Base-by-base conservation (phyloP, 257 asterid species). In the Nicotiana obtusifolia region DNA sequence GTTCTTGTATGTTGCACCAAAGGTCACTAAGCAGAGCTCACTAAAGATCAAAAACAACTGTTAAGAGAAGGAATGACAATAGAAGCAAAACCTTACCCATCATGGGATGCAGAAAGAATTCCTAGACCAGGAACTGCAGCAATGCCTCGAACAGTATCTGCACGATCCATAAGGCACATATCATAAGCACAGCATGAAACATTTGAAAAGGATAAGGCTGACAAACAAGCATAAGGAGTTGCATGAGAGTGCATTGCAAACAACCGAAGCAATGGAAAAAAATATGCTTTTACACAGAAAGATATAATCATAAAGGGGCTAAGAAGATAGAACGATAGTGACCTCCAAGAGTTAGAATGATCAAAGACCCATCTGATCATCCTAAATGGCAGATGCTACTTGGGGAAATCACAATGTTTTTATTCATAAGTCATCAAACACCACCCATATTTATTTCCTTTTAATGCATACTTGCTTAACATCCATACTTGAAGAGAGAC, bases 61-160 rank as follows among this genome's bases (percentile, higher is more conserved):
- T 17, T 19, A 8, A 24, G 65, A 71, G 60, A 47, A 65, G 16
- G n/a, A 20, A 9, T 17, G 61, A 15, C 17, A 54, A 59, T 41
- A 59, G 28, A 37, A 65, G 17, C 59, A 68, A 83, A 62, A 85
- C 69, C 69, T 82, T 86, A 94, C 99, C 99, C 98, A 88, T 96
- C 99, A 87, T 96, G 99, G 56, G 99, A 96, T 73, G 99, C 95
- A 54, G 99, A 96, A 78, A 96, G 89, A 82, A 96, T 81, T 87
- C 99, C 99, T 79, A 94, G 80, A 71, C 87, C 89, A 65, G 97
- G 98, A 94, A 96, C 90, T 60, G 86, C 83, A 35, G 98, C 98
- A 85, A 96, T 85, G 64, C 97, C 97, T 76, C 99, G 93, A 84
- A 96, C 98, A 3, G 99, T 93, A 88, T 96, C 99, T 96, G 93